Conservation (phyloP, 2,329 filamentous ascomycete genomes). For the Arthrobotrys entomopaga region DNA sequence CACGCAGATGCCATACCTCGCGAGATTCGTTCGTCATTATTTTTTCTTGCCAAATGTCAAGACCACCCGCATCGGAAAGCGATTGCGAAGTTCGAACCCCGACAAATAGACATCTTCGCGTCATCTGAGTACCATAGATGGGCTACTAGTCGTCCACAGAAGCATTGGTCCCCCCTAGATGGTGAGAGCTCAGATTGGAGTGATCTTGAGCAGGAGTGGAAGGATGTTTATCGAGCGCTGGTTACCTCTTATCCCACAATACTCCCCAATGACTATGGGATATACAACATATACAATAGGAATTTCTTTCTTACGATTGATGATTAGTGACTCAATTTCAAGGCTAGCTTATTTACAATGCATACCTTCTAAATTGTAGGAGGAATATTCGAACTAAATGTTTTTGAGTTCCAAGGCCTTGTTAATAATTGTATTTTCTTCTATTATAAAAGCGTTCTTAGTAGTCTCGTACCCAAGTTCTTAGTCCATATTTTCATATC, state of each 20-base stretch:
- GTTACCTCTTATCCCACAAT: conserved; percentile 34
- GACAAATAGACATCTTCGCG: conserved; percentile 23
- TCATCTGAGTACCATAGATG: conserved; percentile 34
- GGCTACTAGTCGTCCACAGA: conserved; percentile 40
- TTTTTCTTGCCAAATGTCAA: conserved; percentile 36
- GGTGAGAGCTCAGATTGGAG: conserved; percentile 11
- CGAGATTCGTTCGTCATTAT: conserved; percentile 29
- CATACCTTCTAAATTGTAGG: too few species aligned
- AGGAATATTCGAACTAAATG: too few species aligned
- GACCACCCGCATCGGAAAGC: conserved; percentile 39
- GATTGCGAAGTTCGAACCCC: background rate
- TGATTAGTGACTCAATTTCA: too few species aligned
- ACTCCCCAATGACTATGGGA: conserved; percentile 35
- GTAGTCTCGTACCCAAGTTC: too few species aligned
- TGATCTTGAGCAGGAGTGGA: conserved; percentile 32
- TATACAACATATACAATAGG: conserved; percentile 44
- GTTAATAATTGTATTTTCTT: too few species aligned
- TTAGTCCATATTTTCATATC: too few species aligned
- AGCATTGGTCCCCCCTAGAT: conserved; percentile 26
- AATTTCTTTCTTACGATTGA: background rate
- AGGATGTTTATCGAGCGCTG: conserved; percentile 38
- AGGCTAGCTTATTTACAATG: too few species aligned
- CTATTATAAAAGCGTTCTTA: too few species aligned
- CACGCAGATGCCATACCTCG: conserved; percentile 44
- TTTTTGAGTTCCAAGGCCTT: too few species aligned